These are phyloP conservation scores for Hippophae tibetana DNA, from an alignment of 306 rosid genomes.

Conservation along the genomic window DNA sequence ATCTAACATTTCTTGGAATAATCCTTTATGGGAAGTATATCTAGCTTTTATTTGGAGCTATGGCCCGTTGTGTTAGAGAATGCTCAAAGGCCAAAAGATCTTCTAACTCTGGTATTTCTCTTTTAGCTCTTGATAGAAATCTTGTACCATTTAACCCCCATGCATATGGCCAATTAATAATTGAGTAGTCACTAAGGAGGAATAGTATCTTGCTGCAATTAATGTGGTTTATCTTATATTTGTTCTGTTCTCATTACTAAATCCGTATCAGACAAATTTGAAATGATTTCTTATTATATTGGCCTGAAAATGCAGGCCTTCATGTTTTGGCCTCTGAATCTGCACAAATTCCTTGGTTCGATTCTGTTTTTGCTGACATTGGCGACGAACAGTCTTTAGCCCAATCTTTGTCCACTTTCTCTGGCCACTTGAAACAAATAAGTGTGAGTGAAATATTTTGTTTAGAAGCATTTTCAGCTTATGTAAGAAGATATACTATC, in stretches of 20 bases:
- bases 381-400: slow-evolving; percentile 92
- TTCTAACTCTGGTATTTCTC: no score
- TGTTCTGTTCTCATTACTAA: neutral
- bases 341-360: slow-evolving; percentile 87
- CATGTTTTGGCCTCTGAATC: slow-evolving; percentile 88
- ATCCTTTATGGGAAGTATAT: neutral
- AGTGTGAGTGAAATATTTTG: slow-evolving; percentile 48
- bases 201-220: no score
- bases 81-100: no score
- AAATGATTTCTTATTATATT: slow-evolving; percentile 6
- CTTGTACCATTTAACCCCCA: neutral
- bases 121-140: neutral
- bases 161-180: neutral
- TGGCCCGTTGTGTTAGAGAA: neutral
- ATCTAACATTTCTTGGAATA: slow-evolving; percentile 6
- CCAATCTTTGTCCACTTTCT: slow-evolving; percentile 90
- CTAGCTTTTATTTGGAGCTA: neutral
- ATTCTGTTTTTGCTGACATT: slow-evolving; percentile 85
- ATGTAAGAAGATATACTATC: neutral
- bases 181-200: no score
- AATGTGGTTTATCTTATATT: neutral
- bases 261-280: neutral
- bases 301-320: slow-evolving; percentile 45
- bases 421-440: slow-evolving; percentile 84
- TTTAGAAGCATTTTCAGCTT: neutral